Evolutionary conservation across 108 stramenopile species (phyloP), one percentile per base, ranked within the genome.

Genomic region (Cyclostephanos invisitatus): DNA sequence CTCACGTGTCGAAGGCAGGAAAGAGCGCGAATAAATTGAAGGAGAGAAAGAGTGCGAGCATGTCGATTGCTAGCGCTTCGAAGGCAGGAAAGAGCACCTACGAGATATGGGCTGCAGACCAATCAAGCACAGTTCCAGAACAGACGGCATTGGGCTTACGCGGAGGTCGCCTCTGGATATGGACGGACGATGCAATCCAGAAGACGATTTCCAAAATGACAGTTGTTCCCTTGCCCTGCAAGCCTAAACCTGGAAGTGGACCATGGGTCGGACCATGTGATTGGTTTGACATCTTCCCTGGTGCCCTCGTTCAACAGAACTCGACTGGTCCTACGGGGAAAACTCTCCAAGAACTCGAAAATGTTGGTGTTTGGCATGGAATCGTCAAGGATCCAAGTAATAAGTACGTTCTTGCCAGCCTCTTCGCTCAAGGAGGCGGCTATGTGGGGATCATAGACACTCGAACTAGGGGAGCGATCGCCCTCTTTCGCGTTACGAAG

Each of bases 241-340:
- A 60, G 18, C 79, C 79, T 2, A 20, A 6, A 12, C 32, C 42
- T 28, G 22, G 5, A 5, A 25, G 28, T 3, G 79, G 79, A 2
- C 79, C 79, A 3, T 80, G 79, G 25, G 55, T 70, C 32, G 79
- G 79, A 2, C 79, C 79, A 2, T 80, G 79, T 35, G 55, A 75
- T 48, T 12, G 53, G 3, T 29, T 80, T 12, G 74, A 69, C 7
- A 70, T 80, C 40, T 80, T 75, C n/a, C 79, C 73, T 48, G 48
- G 11, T 20, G 38, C 42, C 6, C 68, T 80, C 8, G 14, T 27
- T 8, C 67, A 74, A 11, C 8, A 9, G 9, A 68, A 21, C 18
- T 37, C 68, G 12, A 73, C 62, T 14, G 48, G 18, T 35, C 7
- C 24, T 11, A 40, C 46, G 2, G 66, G 20, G 4, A 22, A 56